Conservation (phyloP, 192 early-diverging fungal species). For the Funneliformis mosseae region DNA sequence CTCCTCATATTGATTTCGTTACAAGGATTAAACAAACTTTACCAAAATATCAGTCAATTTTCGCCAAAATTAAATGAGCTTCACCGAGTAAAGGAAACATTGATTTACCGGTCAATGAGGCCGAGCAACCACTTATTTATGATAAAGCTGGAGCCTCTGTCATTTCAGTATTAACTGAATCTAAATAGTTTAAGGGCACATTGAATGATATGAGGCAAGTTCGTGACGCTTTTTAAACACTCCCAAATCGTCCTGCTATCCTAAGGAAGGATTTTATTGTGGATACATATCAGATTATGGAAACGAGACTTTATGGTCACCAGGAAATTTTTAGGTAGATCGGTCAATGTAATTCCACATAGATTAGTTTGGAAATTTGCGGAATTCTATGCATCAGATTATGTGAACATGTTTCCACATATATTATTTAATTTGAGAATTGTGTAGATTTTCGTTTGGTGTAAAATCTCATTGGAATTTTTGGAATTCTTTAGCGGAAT, state of each 20-base stretch:
- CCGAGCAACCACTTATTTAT: conserved; percentile 84
- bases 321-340: too few species aligned
- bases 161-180: conserved; percentile 98
- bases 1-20: conserved; percentile 77
- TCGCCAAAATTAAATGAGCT: conserved; percentile 99
- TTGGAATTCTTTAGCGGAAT: too few species aligned
- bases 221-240: conserved; percentile 63
- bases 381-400: too few species aligned
- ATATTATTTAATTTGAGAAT: too few species aligned
- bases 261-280: conserved; percentile 98
- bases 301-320: conserved; percentile 92
- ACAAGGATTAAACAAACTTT: conserved; percentile 62
- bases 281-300: conserved; percentile 93
- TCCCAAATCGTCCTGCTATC: conserved; percentile 83
- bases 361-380: too few species aligned
- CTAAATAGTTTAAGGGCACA: conserved; percentile 97
- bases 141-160: conserved; percentile 87
- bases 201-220: conserved; percentile 91
- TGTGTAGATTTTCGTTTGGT: too few species aligned
- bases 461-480: too few species aligned
- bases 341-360: too few species aligned
- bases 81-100: conserved; percentile 96
- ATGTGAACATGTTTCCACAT: too few species aligned
- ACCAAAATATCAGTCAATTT: conserved; percentile 66
- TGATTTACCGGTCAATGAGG: conserved; percentile 78